Conservation (phyloP, 2,329 filamentous ascomycete genomes). For the Aspergillus intermedius region DNA sequence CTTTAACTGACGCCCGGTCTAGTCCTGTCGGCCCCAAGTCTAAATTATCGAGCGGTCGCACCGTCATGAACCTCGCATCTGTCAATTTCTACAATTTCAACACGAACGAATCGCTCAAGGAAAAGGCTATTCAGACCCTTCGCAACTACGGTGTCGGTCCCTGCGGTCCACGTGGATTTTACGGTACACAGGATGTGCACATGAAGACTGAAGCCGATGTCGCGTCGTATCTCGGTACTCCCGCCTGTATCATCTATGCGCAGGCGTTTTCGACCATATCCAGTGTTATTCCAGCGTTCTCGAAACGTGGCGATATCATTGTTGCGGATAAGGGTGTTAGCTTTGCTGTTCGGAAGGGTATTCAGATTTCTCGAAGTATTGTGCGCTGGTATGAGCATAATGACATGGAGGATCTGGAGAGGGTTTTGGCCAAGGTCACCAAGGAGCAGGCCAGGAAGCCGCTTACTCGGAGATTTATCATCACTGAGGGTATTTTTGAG, state of each 20-base stretch:
- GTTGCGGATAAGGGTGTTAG: conserved; percentile 91
- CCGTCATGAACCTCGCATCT: conserved; percentile 85
- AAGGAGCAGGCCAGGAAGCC: conserved; percentile 85
- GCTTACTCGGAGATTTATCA: conserved; percentile 86
- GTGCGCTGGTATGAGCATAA: conserved; percentile 95
- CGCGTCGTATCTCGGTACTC: conserved; percentile 77
- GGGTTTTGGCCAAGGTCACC: conserved; percentile 73
- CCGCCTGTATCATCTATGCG: conserved; percentile 88
- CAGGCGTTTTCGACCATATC: conserved; percentile 95
- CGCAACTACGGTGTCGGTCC: conserved; percentile 94
- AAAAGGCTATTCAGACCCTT: conserved; percentile 88
- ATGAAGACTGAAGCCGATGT: conserved; percentile 96
- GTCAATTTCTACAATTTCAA: conserved; percentile 99
- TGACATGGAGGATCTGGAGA: conserved; percentile 88
- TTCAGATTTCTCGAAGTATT: conserved; percentile 85
- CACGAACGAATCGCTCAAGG: conserved; percentile 82
- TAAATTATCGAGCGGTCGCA: conserved; percentile 81
- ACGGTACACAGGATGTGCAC: conserved; percentile 96
- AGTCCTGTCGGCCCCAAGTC: conserved; percentile 85
- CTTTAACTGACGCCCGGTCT: conserved; percentile 11
- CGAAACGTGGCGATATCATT: conserved; percentile 94
- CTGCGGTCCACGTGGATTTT: conserved; percentile 94
- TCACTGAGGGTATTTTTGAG: conserved; percentile 93
- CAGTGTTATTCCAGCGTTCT: conserved; percentile 95
- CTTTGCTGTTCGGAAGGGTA: conserved; percentile 86